These are phyloP conservation scores for Chrysosporium queenslandicum DNA, from an alignment of 2,329 filamentous ascomycete genomes.

Conservation along the genomic window DNA sequence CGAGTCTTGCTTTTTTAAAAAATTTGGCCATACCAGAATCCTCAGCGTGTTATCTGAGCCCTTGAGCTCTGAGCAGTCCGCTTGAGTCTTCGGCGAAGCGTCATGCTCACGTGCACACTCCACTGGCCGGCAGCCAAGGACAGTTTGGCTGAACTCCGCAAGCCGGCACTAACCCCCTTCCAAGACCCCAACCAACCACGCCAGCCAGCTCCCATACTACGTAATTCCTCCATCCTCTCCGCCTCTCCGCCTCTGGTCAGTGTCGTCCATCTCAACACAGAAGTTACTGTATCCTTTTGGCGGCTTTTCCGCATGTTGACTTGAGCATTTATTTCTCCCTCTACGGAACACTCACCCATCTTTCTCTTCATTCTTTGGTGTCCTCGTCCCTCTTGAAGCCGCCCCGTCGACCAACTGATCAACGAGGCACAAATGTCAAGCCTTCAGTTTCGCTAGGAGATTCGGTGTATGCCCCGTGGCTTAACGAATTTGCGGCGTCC, in stretches of 20 bases:
- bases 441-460: neutral
- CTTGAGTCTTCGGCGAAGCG: too few relatives aligned
- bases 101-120: too few relatives aligned
- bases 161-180: neutral
- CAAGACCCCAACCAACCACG: neutral
- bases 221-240: neutral
- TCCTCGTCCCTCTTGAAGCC: too few relatives aligned
- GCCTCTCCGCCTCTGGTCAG: neutral
- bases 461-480: neutral
- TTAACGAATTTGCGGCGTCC: neutral
- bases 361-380: neutral
- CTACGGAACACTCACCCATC: neutral
- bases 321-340: neutral
- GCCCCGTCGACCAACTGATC: neutral
- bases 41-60: too few relatives aligned
- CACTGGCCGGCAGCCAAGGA: too few relatives aligned
- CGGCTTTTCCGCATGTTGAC: neutral
- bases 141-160: too few relatives aligned
- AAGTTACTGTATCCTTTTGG: neutral
- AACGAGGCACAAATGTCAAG: neutral
- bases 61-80: too few relatives aligned
- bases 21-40: too few relatives aligned
- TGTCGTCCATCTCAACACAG: neutral
- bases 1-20: too few relatives aligned
- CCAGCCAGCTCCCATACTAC: neutral